Conservation (phyloP, 2,329 filamentous ascomycete genomes). For the Fusarium sp. region DNA sequence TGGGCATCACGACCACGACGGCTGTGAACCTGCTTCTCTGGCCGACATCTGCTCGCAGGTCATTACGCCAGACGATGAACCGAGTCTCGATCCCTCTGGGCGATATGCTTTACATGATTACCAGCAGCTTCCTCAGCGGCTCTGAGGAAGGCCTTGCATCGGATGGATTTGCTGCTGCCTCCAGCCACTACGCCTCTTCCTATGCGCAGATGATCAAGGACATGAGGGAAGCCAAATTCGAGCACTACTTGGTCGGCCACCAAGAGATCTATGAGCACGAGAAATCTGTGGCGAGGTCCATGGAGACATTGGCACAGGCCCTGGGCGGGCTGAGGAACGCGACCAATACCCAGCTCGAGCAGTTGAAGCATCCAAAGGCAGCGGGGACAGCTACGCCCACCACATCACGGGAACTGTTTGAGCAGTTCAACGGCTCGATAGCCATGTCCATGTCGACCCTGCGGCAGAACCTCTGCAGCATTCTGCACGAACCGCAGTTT, state of each 20-base stretch:
- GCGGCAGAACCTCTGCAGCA: slow-evolving; percentile 22
- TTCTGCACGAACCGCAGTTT: slow-evolving; percentile 41
- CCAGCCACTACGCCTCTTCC: slow-evolving; percentile 69
- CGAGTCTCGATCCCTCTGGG: slow-evolving; percentile 78
- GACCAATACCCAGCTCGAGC: slow-evolving; percentile 85
- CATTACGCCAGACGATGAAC: slow-evolving; percentile 75
- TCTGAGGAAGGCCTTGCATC: slow-evolving; percentile 79
- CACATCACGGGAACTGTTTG: slow-evolving; percentile 24
- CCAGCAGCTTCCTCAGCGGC: slow-evolving; percentile 82
- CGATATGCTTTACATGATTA: slow-evolving; percentile 83
- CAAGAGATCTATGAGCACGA: slow-evolving; percentile 83
- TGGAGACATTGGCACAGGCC: slow-evolving; percentile 86
- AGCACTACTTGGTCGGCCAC: slow-evolving; percentile 83
- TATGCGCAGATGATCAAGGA: slow-evolving; percentile 78
- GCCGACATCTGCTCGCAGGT: slow-evolving; percentile 77
- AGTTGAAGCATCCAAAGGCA: slow-evolving; percentile 62
- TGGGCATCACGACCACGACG: slow-evolving; percentile 76
- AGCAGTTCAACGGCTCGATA: slow-evolving; percentile 32
- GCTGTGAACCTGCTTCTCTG: slow-evolving; percentile 79
- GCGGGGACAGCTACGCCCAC: background rate
- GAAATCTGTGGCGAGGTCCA: slow-evolving; percentile 79
- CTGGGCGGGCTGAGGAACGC: slow-evolving; percentile 91
- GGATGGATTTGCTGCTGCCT: slow-evolving; percentile 68
- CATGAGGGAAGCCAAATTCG: slow-evolving; percentile 85
- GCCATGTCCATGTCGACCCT: slow-evolving; percentile 28